Base-by-base conservation (phyloP, 148 eudicot genomes). In the Vaccinium vitisidaea region DNA sequence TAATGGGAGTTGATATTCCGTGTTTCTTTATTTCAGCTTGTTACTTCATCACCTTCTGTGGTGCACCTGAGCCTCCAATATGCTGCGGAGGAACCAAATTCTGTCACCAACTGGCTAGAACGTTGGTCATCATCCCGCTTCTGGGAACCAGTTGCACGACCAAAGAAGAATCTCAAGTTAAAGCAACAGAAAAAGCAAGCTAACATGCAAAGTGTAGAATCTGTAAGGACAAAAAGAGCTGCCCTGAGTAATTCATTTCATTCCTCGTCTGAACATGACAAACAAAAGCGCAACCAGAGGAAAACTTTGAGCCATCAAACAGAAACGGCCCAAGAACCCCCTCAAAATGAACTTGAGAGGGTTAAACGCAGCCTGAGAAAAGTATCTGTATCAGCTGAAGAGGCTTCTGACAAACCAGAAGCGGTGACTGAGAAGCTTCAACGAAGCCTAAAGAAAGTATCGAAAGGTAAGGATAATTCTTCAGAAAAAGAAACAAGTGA, bases 321-420 rank as follows among this genome's bases (percentile, higher is more conserved):
- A 25, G 92, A 91, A 85, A 14, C 86, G 15, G 88, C 71, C 21
- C 91, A 85, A 81, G 94, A 91, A 59, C 89, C 86, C 58, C 88
- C 93, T 16, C 89, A 86, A 82, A 91, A 39, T 87, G 95, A 93
- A 88, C 93, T 93, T 0, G 95, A 93, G 84, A 93, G 91, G 84
- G 93, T 93, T 50, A 93, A 93, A 50, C 90, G 89, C 59, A 90
- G 75, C 73, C 80, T 93, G 80, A 91, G 90, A 84, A 93, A 91
- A 88, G 86, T 93, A 79, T 85, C 95, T 71, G 80, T 87, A 59
- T 63, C 88, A 43, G 80, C 87, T 73, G 84, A 88, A 61, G 87
- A 83, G 81, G 76, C 83, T 63, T 25, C 90, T 77, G 89, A 84
- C 39, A 90, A 84, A 67, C 49, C 90, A 54, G 93, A 89, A 83